These are phyloP conservation scores for Stenocarpella maydis DNA, from an alignment of 2,329 filamentous ascomycete genomes.

Conservation along the genomic window DNA sequence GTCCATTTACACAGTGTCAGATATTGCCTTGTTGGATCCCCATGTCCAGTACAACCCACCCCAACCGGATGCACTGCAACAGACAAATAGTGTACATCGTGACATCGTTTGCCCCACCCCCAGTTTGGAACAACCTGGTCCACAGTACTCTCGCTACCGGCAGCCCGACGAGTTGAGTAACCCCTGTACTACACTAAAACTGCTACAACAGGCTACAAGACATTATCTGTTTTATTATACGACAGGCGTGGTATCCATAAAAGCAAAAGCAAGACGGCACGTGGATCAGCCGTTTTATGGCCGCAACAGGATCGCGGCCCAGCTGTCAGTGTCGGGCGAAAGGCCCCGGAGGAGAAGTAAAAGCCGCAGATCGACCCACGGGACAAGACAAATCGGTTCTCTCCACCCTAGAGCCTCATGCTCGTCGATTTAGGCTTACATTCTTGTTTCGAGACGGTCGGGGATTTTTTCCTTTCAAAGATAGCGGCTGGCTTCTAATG, in stretches of 20 bases:
- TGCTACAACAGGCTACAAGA: background rate
- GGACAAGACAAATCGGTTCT: background rate
- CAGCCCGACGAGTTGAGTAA: background rate
- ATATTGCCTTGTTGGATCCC: background rate
- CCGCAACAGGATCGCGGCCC: conserved; percentile 11
- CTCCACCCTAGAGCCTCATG: background rate
- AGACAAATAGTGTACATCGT: background rate
- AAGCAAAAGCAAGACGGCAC: conserved; percentile 12
- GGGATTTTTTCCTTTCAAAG: too few relatives aligned
- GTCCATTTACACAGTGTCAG: conserved; percentile 6
- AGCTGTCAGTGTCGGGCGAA: conserved; percentile 20
- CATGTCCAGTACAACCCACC: background rate
- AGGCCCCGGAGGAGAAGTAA: conserved; percentile 14
- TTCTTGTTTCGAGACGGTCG: too few relatives aligned
- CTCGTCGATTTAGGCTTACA: background rate
- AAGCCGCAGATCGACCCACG: background rate
- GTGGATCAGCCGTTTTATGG: conserved; percentile 18
- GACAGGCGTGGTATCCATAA: background rate
- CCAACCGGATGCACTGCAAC: conserved; percentile 2
- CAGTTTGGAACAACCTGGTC: background rate
- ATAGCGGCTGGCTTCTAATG: background rate
- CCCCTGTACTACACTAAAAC: background rate
- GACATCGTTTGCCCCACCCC: background rate
- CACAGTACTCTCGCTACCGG: background rate
- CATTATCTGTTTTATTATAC: background rate